phyloP scores from a whole-genome alignment of 2,329 filamentous ascomycete species.

The Ampelomyces quisqualis region DNA sequence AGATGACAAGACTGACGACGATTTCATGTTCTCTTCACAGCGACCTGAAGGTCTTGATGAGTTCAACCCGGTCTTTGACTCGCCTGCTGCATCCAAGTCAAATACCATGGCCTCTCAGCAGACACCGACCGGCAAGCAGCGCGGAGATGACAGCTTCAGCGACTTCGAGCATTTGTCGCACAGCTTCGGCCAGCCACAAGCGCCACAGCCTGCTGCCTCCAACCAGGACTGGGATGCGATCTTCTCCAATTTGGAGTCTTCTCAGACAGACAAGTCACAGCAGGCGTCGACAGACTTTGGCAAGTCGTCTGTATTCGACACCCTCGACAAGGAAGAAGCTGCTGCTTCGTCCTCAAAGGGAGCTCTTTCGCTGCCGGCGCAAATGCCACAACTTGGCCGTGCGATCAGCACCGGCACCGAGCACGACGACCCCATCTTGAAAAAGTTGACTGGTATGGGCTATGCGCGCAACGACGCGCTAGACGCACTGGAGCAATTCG shows the following conservation, averaged over 20 bases:
- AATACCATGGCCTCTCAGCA: constrained; percentile 50
- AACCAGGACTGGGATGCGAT: constrained; percentile 92
- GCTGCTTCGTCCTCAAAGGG: constrained; percentile 33
- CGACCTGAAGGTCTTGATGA: constrained; percentile 68
- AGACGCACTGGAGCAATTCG: constrained; percentile 83
- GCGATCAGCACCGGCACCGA: constrained; percentile 72
- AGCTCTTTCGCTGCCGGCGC: constrained; percentile 16
- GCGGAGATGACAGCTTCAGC: constrained; percentile 50
- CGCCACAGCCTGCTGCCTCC: constrained; percentile 44
- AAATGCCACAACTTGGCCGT: constrained; percentile 58
- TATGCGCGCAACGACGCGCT: constrained; percentile 74
- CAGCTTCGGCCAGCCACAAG: constrained; percentile 44
- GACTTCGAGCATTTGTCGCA: constrained; percentile 50
- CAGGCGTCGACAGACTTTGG: constrained; percentile 39
- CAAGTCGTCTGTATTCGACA: constrained; percentile 41
- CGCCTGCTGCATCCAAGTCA: constrained; percentile 53
- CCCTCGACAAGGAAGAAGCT: constrained; percentile 37
- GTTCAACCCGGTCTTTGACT: constrained; percentile 81
- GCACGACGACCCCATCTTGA: constrained; percentile 88
- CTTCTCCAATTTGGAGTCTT: constrained; percentile 74
- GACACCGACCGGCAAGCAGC: constrained; percentile 43
- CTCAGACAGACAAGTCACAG: constrained; percentile 37
- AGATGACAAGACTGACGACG: constrained; percentile 69
- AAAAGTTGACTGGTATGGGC: constrained; percentile 86
- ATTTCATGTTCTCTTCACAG: constrained; percentile 69